Conservation (phyloP, 345 rosid species). For the Boechera stricta region DNA sequence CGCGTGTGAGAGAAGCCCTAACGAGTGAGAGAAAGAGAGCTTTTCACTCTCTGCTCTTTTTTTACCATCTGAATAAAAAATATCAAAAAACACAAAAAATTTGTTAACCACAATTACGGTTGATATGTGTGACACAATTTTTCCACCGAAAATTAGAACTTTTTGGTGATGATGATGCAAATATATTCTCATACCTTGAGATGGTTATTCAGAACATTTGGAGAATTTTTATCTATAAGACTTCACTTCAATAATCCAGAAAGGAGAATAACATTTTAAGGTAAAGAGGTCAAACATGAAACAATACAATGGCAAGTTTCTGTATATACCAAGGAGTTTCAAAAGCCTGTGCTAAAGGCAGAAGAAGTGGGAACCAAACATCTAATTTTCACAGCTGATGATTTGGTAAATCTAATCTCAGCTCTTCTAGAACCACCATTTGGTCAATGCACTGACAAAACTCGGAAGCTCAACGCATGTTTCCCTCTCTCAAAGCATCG, state of each 20-base stretch:
- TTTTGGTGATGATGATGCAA: not conserved
- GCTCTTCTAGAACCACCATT: slow-evolving; percentile 28
- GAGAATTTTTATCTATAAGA: not conserved
- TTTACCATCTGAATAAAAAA: not conserved
- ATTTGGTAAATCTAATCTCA: slow-evolving; percentile 27
- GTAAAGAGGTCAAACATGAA: slow-evolving; percentile 14
- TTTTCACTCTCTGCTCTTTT: not conserved
- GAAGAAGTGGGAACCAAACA: slow-evolving; percentile 20
- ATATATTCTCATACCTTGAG: not conserved
- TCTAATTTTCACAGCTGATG: slow-evolving; percentile 18
- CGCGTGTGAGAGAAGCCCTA: slow-evolving; percentile 34
- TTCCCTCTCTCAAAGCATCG: slow-evolving; percentile 78
- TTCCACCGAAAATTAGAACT: not conserved
- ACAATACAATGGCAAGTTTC: slow-evolving; percentile 19
- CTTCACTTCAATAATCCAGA: not conserved
- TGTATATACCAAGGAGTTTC: slow-evolving; percentile 19
- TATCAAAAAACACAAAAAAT: too few relatives aligned
- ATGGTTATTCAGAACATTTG: not conserved
- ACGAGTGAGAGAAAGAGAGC: not conserved
- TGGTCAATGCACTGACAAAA: slow-evolving; percentile 20
- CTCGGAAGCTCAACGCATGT: slow-evolving; percentile 57
- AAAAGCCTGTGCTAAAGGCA: slow-evolving; percentile 25
- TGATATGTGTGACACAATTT: not conserved
- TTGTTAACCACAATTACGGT: not conserved
- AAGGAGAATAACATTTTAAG: slow-evolving; percentile 10